These are phyloP conservation scores for Phytophthora vignae DNA, from an alignment of 352 stramenopile genomes.

Conservation along the genomic window DNA sequence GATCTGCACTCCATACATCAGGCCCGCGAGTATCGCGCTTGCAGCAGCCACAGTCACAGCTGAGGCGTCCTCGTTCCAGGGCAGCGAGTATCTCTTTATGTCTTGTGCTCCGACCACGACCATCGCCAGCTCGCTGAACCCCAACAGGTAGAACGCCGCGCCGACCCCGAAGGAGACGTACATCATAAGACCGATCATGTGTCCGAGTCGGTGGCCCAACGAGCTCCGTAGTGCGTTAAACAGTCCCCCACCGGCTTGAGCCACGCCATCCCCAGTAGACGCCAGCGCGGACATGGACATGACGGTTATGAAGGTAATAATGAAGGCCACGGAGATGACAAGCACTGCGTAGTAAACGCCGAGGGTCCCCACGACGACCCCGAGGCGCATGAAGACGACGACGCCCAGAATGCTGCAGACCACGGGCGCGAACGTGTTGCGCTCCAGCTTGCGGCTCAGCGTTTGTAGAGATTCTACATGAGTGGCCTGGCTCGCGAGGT, in stretches of 20 bases:
- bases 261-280: constrained; percentile 25
- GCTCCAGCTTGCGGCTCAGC: constrained; percentile 33
- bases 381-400: constrained; percentile 65
- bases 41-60: constrained; percentile 42
- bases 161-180: constrained; percentile 49
- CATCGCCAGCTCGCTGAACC: constrained; percentile 57
- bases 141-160: constrained; percentile 56
- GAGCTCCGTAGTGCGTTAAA: constrained; percentile 38
- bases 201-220: constrained; percentile 40
- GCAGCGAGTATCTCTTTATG: constrained; percentile 11
- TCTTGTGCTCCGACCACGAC: constrained; percentile 42
- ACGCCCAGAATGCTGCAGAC: constrained; percentile 65
- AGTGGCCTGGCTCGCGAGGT: constrained; percentile 13
- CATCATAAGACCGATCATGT: constrained; percentile 49
- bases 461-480: constrained; percentile 12
- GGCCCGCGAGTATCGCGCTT: constrained; percentile 36
- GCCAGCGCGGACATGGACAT: constrained; percentile 58
- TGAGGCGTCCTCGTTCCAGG: constrained; percentile 48
- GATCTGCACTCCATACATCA: constrained; percentile 31
- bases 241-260: constrained; percentile 28
- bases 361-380: constrained; percentile 45
- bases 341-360: constrained; percentile 35
- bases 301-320: constrained; percentile 54
- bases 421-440: constrained; percentile 54
- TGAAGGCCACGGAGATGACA: constrained; percentile 45